Conservation (phyloP, 768 basidiomycete species). For the Auricularia auricula-judae region DNA sequence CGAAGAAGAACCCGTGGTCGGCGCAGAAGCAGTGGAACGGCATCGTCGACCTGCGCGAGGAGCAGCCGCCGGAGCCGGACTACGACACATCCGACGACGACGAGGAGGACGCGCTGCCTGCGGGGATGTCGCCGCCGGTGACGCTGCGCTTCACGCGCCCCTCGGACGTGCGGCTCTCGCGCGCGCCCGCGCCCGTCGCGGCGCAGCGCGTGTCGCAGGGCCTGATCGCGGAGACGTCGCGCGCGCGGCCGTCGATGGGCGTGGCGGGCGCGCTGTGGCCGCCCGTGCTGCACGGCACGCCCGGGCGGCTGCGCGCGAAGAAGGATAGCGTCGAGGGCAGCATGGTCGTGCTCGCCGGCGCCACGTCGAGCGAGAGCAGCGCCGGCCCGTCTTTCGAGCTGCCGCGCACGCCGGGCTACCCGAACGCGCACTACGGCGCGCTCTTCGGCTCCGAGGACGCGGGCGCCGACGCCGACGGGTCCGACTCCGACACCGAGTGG, state of each 20-base stretch:
- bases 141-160: conserved; percentile 41
- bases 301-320: neutral
- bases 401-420: neutral
- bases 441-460: neutral
- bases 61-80: conserved; percentile 15
- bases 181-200: conserved; percentile 65
- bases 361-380: neutral
- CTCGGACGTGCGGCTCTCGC: conserved; percentile 29
- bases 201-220: conserved; percentile 57
- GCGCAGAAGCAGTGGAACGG: conserved; percentile 57
- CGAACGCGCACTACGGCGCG: no score
- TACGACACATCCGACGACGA: conserved; percentile 43
- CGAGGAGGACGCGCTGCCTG: conserved; percentile 14
- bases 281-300: neutral
- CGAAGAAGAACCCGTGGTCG: conserved; percentile 45
- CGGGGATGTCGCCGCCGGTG: conserved; percentile 42
- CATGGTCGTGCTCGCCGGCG: neutral
- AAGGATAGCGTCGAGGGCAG: neutral
- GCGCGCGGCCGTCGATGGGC: conserved; percentile 1
- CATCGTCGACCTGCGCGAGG: conserved; percentile 56
- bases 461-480: neutral
- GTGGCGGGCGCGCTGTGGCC: neutral
- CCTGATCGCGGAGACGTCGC: conserved; percentile 45
- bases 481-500: neutral
- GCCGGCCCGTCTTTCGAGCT: neutral